Percentiles rank a stretch among this genome's conserved stretches.
Evolutionary conservation across 192 early-diverging fungal species (phyloP).

Genomic region (Geranomyces variabilis): DNA sequence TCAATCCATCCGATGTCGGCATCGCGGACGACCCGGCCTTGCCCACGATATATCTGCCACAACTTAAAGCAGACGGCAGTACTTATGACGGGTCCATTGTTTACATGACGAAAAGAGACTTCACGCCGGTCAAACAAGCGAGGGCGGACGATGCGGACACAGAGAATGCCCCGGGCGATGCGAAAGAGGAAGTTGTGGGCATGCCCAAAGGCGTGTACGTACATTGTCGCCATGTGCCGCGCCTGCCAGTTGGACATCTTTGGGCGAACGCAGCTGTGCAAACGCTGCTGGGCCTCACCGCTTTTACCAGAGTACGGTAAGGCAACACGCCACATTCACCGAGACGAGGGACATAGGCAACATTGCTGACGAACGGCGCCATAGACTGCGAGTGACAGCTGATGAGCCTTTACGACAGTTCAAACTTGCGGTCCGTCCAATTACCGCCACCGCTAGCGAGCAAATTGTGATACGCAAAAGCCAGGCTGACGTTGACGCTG

Average conservation of each 20-base stretch:
- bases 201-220: conserved; percentile 8
- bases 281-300: background rate
- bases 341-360: too few relatives aligned
- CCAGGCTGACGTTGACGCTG: background rate
- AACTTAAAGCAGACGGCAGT: background rate
- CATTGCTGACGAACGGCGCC: too few relatives aligned
- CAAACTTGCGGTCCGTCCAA: background rate
- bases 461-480: conserved; percentile 1
- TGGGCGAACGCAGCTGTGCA: conserved; percentile 17
- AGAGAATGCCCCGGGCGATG: background rate
- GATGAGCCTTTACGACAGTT: background rate
- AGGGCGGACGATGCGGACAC: background rate
- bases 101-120: conserved; percentile 2
- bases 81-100: conserved; percentile 6
- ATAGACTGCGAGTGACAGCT: too few relatives aligned
- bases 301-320: conserved; percentile 13
- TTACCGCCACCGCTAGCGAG: background rate
- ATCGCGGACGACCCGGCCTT: background rate
- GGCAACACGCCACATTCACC: background rate
- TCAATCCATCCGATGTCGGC: background rate
- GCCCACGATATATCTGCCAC: conserved; percentile 11
- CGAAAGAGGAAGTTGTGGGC: background rate
- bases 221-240: background rate
- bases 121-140: background rate
- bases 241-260: conserved; percentile 9